These are phyloP conservation scores for Fusarium begoniae DNA, from an alignment of 2,329 filamentous ascomycete species.

Conservation along the genomic window DNA sequence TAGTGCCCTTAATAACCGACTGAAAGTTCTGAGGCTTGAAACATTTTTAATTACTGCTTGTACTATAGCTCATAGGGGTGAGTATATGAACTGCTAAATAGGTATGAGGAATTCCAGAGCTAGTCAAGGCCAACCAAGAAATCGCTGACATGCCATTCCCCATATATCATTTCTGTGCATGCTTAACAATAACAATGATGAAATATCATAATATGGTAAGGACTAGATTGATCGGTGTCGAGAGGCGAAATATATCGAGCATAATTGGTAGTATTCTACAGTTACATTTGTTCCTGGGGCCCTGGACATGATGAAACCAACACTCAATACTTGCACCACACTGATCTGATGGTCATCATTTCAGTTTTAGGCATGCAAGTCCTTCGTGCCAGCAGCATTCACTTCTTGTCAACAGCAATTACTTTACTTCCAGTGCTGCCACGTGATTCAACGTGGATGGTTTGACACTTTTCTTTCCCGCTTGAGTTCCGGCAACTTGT, in stretches of 20 bases:
- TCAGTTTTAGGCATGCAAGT: not conserved
- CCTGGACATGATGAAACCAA: not conserved
- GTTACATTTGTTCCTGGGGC: not conserved
- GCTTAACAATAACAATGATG: not conserved
- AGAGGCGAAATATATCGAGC: not conserved
- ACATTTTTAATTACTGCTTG: not conserved
- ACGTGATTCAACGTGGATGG: too few species aligned
- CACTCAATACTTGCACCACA: not conserved
- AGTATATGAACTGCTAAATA: not conserved
- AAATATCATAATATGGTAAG: not conserved
- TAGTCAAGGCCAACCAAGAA: too few species aligned
- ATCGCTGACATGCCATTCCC: not conserved
- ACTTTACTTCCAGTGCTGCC: too few species aligned
- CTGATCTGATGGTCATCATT: not conserved
- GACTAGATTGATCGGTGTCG: not conserved
- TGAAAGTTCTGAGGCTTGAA: too few species aligned
- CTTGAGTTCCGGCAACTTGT: not conserved
- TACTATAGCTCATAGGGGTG: not conserved
- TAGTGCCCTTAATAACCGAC: fast-evolving
- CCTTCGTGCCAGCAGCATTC: not conserved
- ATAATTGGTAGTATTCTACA: not conserved
- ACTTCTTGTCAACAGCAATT: too few species aligned
- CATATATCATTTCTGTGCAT: too few species aligned
- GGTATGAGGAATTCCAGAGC: not conserved
- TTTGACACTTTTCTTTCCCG: not conserved